Evolutionary conservation across 2,329 filamentous ascomycete genomes (phyloP).

Genomic region (Paecilomyces sp.): DNA sequence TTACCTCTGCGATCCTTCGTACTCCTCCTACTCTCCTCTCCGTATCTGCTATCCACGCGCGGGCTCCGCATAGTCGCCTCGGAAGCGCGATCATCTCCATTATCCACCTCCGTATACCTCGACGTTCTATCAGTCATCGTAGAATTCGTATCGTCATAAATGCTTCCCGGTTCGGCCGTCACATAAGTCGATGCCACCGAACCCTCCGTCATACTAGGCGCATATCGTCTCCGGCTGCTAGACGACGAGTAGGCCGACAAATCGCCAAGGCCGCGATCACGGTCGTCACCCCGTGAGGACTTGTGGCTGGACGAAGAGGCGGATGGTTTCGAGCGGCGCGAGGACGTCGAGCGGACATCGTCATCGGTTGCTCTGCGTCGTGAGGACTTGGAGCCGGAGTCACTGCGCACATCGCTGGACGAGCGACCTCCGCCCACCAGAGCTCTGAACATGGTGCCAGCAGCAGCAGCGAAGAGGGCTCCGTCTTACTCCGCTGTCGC

Average conservation of each 20-base stretch:
- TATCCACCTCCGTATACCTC: slow-evolving; percentile 13
- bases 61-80: slow-evolving; percentile 1
- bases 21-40: slow-evolving; percentile 18
- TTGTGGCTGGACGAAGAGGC: slow-evolving; percentile 27
- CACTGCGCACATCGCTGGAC: slow-evolving; percentile 17
- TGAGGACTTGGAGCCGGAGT: slow-evolving; percentile 23
- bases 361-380: slow-evolving; percentile 20
- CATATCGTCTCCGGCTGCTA: slow-evolving; percentile 17
- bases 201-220: slow-evolving; percentile 13
- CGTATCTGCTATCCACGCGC: slow-evolving; percentile 7
- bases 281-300: slow-evolving; percentile 40
- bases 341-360: slow-evolving; percentile 7
- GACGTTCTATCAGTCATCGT: slow-evolving; percentile 22
- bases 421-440: slow-evolving; percentile 25
- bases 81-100: slow-evolving; percentile 1
- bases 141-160: slow-evolving; percentile 19
- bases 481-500: background rate
- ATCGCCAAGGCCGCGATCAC: slow-evolving; percentile 34
- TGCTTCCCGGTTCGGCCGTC: slow-evolving; percentile 27
- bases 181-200: slow-evolving; percentile 31
- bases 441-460: slow-evolving; percentile 29
- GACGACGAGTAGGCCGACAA: slow-evolving; percentile 20
- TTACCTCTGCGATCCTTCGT: slow-evolving; percentile 12
- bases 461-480: slow-evolving; percentile 5
- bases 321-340: slow-evolving; percentile 18